A percentile compares a stretch with the other conserved stretches of the same genome.
Evolutionary conservation across 768 basidiomycete species (phyloP).

Genomic region (Pulveroboletus ravenelii): DNA sequence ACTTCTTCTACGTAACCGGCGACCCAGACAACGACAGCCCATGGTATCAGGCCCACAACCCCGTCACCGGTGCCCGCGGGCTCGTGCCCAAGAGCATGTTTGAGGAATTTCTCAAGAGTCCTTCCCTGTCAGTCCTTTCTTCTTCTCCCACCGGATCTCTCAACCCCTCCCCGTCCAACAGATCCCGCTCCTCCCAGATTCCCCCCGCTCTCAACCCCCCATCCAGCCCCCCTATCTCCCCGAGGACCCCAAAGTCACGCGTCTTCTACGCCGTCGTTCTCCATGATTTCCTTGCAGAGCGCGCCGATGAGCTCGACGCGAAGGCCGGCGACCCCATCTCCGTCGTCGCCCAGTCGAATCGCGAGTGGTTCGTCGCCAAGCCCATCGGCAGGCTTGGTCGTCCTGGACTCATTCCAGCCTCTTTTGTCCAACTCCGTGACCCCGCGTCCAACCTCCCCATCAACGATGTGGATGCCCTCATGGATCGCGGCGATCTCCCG

Average conservation of each 20-base stretch:
- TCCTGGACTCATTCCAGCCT: constrained; percentile 93
- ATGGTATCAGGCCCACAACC: constrained; percentile 96
- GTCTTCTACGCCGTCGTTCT: constrained; percentile 93
- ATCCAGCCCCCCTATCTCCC: constrained; percentile 30
- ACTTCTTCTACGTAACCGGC: constrained; percentile 93
- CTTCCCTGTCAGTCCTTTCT: constrained; percentile 35
- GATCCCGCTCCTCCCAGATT: constrained; percentile 40
- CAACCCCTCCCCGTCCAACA: constrained; percentile 13
- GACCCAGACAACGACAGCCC: constrained; percentile 53
- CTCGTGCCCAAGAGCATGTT: constrained; percentile 84
- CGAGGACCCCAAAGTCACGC: constrained; percentile 40
- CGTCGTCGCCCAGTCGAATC: constrained; percentile 98
- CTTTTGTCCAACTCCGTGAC: constrained; percentile 96
- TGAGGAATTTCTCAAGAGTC: constrained; percentile 82
- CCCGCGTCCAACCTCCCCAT: constrained; percentile 80
- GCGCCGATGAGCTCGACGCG: constrained; percentile 93
- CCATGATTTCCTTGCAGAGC: constrained; percentile 94
- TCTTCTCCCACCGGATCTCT: background rate
- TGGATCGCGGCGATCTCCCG: constrained; percentile 85
- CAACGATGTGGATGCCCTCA: constrained; percentile 67
- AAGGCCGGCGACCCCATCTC: constrained; percentile 91
- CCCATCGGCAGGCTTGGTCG: constrained; percentile 93
- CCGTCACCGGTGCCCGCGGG: constrained; percentile 84
- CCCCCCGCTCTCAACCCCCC: constrained; percentile 14
- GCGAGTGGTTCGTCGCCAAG: constrained; percentile 99